Conservation (phyloP, 768 basidiomycete genomes). For the Neoboletus subvelutipes region DNA sequence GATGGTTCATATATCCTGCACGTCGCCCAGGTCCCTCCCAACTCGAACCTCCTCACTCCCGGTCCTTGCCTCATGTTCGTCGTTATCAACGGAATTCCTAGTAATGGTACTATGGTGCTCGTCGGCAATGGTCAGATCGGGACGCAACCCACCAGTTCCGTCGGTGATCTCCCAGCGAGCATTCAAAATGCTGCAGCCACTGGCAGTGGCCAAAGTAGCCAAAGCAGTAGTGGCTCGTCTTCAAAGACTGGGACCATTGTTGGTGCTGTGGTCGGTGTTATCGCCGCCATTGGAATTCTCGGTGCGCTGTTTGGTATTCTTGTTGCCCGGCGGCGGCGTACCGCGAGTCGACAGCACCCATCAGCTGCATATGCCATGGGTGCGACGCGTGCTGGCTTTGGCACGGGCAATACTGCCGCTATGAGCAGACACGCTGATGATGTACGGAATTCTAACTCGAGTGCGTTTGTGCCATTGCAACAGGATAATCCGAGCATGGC, state of each 20-base stretch:
- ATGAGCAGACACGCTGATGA: slow-evolving; percentile 23
- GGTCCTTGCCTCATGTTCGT: slow-evolving; percentile 87
- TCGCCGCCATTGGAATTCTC: slow-evolving; percentile 31
- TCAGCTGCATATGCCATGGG: slow-evolving; percentile 42
- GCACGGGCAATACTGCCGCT: slow-evolving; percentile 21
- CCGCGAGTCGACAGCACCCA: slow-evolving; percentile 32
- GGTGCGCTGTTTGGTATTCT: slow-evolving; percentile 44
- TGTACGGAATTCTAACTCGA: slow-evolving; percentile 56
- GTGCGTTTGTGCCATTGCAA: slow-evolving; percentile 69
- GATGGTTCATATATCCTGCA: slow-evolving; percentile 79
- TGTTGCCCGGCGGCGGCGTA: slow-evolving; percentile 51
- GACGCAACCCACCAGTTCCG: slow-evolving; percentile 50
- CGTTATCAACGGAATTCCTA: slow-evolving; percentile 82
- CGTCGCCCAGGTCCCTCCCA: slow-evolving; percentile 80
- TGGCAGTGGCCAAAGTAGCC: slow-evolving; percentile 28
- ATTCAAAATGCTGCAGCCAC: slow-evolving; percentile 43
- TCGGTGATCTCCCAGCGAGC: slow-evolving; percentile 32
- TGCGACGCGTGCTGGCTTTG: slow-evolving; percentile 30
- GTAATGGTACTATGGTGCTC: slow-evolving; percentile 71
- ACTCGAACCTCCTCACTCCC: slow-evolving; percentile 84
- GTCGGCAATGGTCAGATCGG: slow-evolving; percentile 80
- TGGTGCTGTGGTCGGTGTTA: slow-evolving; percentile 30
- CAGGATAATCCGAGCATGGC: slow-evolving; percentile 57
- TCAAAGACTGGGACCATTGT: slow-evolving; percentile 27
- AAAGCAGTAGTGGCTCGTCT: slow-evolving; percentile 21